Conservation (phyloP, 2,329 filamentous ascomycete genomes). For the Pseudocercospora fijiensis region DNA sequence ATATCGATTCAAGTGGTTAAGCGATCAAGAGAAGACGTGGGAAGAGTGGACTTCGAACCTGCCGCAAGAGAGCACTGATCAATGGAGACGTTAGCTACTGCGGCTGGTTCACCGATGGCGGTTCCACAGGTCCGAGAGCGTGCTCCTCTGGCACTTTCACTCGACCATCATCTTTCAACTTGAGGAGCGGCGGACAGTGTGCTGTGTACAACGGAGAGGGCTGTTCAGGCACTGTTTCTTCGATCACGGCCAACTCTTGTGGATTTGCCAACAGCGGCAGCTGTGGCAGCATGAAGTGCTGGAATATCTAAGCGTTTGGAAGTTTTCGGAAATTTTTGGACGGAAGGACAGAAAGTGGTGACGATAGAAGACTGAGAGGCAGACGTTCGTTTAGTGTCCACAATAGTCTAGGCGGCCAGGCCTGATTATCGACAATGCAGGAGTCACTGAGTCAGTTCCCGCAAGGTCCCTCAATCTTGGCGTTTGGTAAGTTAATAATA, state of each 20-base stretch:
- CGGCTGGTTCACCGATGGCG: background rate
- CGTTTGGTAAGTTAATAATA: background rate
- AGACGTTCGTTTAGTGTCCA: background rate
- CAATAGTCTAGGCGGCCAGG: background rate
- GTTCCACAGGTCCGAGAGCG: background rate
- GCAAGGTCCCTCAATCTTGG: background rate
- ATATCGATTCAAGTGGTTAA: background rate
- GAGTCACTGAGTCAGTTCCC: background rate
- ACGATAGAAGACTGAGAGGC: background rate
- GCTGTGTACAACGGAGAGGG: background rate
- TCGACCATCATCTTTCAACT: background rate
- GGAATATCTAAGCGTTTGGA: background rate
- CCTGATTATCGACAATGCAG: background rate
- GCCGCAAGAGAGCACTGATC: background rate
- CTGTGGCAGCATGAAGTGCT: slow-evolving; percentile 1
- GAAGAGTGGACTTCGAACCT: background rate
- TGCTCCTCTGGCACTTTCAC: background rate
- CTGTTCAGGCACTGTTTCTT: background rate
- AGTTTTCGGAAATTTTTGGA: background rate
- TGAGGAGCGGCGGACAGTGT: background rate
- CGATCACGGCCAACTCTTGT: background rate
- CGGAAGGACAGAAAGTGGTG: background rate
- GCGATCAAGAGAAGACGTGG: background rate
- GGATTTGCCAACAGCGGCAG: background rate
- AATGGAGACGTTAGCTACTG: background rate